Evolutionary conservation across 2,329 filamentous ascomycete species (phyloP), one percentile per base, ranked within the genome.

Genomic region (Aspergillus intermedius): DNA sequence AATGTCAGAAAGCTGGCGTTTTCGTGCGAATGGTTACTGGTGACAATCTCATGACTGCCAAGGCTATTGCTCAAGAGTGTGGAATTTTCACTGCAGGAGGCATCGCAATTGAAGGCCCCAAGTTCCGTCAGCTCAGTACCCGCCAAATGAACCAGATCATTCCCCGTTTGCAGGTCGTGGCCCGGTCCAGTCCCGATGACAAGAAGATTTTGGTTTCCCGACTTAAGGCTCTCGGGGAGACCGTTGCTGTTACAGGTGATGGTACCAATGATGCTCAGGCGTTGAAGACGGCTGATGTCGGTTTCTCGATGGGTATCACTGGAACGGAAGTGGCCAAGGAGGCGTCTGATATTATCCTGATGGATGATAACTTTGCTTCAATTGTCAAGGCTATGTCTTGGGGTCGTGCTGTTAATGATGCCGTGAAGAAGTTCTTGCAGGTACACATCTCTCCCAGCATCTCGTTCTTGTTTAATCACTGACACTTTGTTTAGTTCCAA

Each of bases 291-390:
- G 87, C 87, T 5, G 87, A 91, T 61, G 84, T 91, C 44, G 87
- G 87, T 22, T 91, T 91, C 69, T 88, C 87, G 15, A 91, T 91
- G 87, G 87, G 87, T 56, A 88, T 91, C 46, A 79, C 87, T 12
- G 87, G 87, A 52, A 91, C 87, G 0, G 87, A 91, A 66, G 87
- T 91, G 35, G 87, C 87, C 42, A 91, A 91, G 69, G 87, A 91
- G 68, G 87, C 87, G 1, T 91, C 87, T 6, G 85, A 86, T 34
- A 91, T 91, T 52, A 89, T 91, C 58, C 75, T 91, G 12, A 90
- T 91, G 87, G 87, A 91, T 63, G 87, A 91, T 69, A 91, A 91
- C 71, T 91, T 91, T 68, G 79, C 83, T 23, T 90, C 86, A n/a
- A 91, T 91, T 52, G 84, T 91, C 55, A 89, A 88, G 69, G 87